Conservation (phyloP, 108 stramenopile species). For the Skeletonema grethae region DNA sequence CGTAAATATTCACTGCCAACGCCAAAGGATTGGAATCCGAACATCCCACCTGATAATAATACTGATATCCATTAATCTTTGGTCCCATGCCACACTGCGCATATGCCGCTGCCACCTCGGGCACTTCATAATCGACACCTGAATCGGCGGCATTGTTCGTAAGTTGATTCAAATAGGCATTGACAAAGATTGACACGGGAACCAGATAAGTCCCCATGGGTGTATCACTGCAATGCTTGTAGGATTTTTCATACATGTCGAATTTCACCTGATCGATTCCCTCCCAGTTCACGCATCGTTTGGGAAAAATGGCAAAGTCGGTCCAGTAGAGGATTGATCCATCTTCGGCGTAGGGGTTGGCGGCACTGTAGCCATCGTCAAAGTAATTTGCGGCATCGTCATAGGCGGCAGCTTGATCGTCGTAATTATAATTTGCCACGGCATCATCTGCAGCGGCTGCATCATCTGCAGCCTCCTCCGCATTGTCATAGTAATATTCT, state of each 20-base stretch:
- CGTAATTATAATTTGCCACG: too few relatives aligned
- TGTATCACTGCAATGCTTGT: slow-evolving; percentile 74
- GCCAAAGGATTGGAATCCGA: slow-evolving; percentile 26
- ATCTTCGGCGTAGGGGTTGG: slow-evolving; percentile 13
- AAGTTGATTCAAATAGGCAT: slow-evolving; percentile 71
- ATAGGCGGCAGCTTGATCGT: too few relatives aligned
- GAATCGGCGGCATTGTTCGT: slow-evolving; percentile 57
- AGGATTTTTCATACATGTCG: slow-evolving; percentile 66
- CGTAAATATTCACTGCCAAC: slow-evolving; percentile 78
- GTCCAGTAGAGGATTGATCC: slow-evolving; percentile 84
- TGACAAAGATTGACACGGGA: slow-evolving; percentile 67
- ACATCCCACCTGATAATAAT: slow-evolving; percentile 40
- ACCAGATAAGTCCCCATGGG: slow-evolving; percentile 77
- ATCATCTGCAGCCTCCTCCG: too few relatives aligned
- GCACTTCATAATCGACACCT: slow-evolving; percentile 69
- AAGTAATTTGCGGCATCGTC: too few relatives aligned
- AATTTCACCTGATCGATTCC: slow-evolving; percentile 69
- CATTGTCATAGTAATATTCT: too few relatives aligned
- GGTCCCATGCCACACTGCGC: not conserved
- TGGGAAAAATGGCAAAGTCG: slow-evolving; percentile 77
- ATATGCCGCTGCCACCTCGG: slow-evolving; percentile 44
- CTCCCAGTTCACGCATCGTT: slow-evolving; percentile 61
- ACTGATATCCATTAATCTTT: slow-evolving; percentile 41
- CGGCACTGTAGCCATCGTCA: too few relatives aligned
- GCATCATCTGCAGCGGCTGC: too few relatives aligned